Base-by-base conservation (phyloP, 2,329 filamentous ascomycete genomes). In the Colletotrichum trifolii region DNA sequence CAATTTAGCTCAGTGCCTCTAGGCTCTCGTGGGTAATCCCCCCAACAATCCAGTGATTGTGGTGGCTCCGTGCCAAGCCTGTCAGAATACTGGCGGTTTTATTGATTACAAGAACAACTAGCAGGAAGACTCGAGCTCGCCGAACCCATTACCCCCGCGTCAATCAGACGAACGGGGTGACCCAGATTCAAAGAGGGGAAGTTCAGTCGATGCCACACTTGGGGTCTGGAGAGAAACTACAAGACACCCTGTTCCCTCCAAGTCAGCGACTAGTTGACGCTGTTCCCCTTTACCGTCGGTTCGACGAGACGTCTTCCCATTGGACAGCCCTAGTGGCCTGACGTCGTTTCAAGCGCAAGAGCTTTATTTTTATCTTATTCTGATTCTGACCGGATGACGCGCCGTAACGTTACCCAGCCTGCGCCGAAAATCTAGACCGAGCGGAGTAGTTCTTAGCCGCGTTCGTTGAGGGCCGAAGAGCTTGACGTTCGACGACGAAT, bases 161-260 rank as follows among this genome's bases (percentile, higher is more conserved):
- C 40, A 35, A 60, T 60, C 49, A 54, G 57, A 60, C 42, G 57
- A 54, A 47, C 49, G 34, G 49, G 48, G 35, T 10, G 11, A 40
- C 40, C 49, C 43, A 34, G 13, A 11, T 35, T 35, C 13, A 15
- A 9, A 17, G 35, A 54, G 35, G 57, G 57, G 49, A 17, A 47
- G 15, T 47, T 13, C 48, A 60, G 42, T 42, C 57, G 49, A 60
- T 42, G 11, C 13, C 6, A 48, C 40, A 43, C 3, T 45, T 45
- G 33, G 25, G 39, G 52, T 13, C 47, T 6, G 48, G 42, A 33
- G 13, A 17, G 15, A 3, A 54, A 17, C 38, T 12, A 6, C 33
- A 25, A 25, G 25, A 45, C n/a, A 33, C 55, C 39, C 25, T 52
- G 56, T 59, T 35, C 33, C 12, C 56, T 2, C 8, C 9, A 9